Evolutionary conservation across 129 eudicot genomes (phyloP), one percentile per base, ranked within the genome.

Genomic region (Logfia minima): DNA sequence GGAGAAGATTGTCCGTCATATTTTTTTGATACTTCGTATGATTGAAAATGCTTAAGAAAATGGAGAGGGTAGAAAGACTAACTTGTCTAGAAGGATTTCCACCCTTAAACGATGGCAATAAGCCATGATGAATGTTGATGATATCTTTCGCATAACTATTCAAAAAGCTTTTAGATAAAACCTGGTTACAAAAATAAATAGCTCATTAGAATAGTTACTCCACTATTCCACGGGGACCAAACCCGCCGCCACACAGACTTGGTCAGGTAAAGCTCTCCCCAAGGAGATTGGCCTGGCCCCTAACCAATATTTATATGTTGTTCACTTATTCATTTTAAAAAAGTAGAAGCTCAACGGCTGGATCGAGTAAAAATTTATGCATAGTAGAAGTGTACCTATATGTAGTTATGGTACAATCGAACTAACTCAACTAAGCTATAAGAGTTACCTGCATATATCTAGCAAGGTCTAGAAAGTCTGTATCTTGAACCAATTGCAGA

Each of bases 111-210:
- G 97, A 94, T 41, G 98, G 98, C 86, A 94, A 82, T 73, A 94
- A 86, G 67, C 98, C 98, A 80, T 94, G 98, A 84, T 94, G 98
- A 78, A 94, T 94, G 82, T 94, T 94, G 60, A 94, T 94, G 13
- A 94, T 58, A 78, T 94, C 97, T 78, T 87, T 93, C 41, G 83
- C 84, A 31, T 94, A 94, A 66, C 84, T 66, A 55, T 78, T 86
- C 75, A 94, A 84, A 77, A 94, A 94, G 52, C 76, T 83, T 60
- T 87, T 88, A 22, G 98, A 91, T 70, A 94, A 72, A 72, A 94
- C 78, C 97, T 93, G 86, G 66, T 48, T 61, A 61, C 24, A 71
- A 31, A 14, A 8, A 79, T 62, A 79, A 31, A 59, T 28, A 28
- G 52, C 28, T 61, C 9, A 19, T 69, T 61, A 32, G 21, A 70